A percentile compares a stretch with the other conserved stretches of the same genome.
Conservation (phyloP, 106 monocot genomes). For the Alisma plantagoaquatica region DNA sequence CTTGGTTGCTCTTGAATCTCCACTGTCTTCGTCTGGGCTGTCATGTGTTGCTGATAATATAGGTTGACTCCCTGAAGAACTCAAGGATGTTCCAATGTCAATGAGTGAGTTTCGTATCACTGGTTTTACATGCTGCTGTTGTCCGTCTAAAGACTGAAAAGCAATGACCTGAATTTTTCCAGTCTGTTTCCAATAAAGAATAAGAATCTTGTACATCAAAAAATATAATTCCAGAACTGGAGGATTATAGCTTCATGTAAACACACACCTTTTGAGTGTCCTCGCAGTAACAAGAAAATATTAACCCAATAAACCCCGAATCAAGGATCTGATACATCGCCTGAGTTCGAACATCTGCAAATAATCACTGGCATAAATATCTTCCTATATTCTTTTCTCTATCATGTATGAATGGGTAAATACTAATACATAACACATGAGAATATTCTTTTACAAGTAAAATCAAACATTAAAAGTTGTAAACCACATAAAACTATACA, state of each 20-base stretch:
- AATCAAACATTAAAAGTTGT: too few relatives aligned
- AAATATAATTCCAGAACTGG: too few relatives aligned
- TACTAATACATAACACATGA: too few relatives aligned
- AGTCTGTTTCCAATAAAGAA: conserved; percentile 53
- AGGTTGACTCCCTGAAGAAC: conserved; percentile 40
- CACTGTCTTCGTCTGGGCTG: conserved; percentile 52
- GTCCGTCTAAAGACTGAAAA: conserved; percentile 76
- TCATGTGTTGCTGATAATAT: conserved; percentile 37
- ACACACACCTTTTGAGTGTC: conserved; percentile 71
- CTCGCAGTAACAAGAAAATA: conserved; percentile 92
- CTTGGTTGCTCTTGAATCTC: conserved; percentile 49
- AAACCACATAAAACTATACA: too few relatives aligned
- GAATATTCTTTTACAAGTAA: too few relatives aligned
- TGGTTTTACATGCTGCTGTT: conserved; percentile 26
- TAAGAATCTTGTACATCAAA: too few relatives aligned
- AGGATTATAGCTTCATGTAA: too few relatives aligned
- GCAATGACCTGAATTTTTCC: conserved; percentile 96
- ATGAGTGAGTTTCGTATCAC: conserved; percentile 24
- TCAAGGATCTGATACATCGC: conserved; percentile 95
- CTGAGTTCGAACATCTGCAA: conserved; percentile 89
- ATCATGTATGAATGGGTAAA: too few relatives aligned
- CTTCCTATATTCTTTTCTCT: too few relatives aligned
- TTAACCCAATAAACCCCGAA: conserved; percentile 82
- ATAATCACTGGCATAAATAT: too few relatives aligned
- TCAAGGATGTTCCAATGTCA: conserved; percentile 62